phyloP scores from a whole-genome alignment of 179 eudicot genomes.

The Sideroxylon spinosum region DNA sequence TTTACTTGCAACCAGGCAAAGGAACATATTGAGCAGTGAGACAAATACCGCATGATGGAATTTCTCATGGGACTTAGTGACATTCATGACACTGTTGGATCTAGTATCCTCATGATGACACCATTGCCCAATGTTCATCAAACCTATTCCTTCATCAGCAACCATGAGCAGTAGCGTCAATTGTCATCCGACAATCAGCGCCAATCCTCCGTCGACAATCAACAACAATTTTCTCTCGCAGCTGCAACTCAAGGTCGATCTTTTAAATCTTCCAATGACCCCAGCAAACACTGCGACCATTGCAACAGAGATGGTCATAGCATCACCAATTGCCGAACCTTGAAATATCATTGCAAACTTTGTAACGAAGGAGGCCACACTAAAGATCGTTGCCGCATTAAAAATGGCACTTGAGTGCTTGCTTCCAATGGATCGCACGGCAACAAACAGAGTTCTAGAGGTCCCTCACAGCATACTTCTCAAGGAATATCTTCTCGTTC shows the following conservation, averaged over 20 bases:
- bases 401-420: not conserved
- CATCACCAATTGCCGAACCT: constrained; percentile 3
- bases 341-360: not conserved
- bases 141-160: constrained; percentile 13
- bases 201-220: too few relatives aligned
- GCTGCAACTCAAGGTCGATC: constrained; percentile 8
- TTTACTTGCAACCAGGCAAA: not conserved
- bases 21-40: not conserved
- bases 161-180: not conserved
- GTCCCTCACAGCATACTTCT: too few relatives aligned
- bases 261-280: not conserved
- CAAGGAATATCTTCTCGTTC: too few relatives aligned
- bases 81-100: not conserved
- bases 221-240: not conserved
- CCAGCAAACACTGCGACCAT: constrained; percentile 12
- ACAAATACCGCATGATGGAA: constrained; percentile 10
- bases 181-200: too few relatives aligned
- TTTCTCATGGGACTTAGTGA: constrained; percentile 17
- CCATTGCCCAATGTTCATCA: constrained; percentile 10
- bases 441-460: too few relatives aligned
- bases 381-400: not conserved
- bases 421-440: not conserved
- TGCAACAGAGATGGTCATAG: constrained; percentile 16
- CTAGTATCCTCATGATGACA: constrained; percentile 11
- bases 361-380: constrained; percentile 5